Conservation (phyloP, 805 yeast species). For the Tetrapisispora namnaoensis region DNA sequence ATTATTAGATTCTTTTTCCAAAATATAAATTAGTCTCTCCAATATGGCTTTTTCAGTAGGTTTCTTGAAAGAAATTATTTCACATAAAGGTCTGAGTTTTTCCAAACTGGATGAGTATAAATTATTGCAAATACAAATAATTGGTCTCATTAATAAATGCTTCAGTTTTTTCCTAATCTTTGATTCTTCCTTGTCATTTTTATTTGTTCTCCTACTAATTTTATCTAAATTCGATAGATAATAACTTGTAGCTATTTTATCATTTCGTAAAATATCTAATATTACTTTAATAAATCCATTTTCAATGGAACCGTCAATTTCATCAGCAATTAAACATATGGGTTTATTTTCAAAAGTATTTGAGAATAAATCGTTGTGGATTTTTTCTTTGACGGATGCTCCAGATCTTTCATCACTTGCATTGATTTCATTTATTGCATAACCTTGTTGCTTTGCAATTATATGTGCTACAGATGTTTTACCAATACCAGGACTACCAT, state of each 20-base stretch:
- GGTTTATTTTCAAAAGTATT: constrained; percentile 64
- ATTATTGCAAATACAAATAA: constrained; percentile 88
- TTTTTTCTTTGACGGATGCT: constrained; percentile 41
- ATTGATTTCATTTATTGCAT: constrained; percentile 71
- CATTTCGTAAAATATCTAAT: constrained; percentile 50
- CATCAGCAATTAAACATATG: constrained; percentile 77
- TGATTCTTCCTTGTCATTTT: constrained; percentile 13
- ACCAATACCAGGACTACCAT: constrained; percentile 93
- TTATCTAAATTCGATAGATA: constrained; percentile 14
- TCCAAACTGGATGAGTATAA: constrained; percentile 68
- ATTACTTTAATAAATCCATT: constrained; percentile 49
- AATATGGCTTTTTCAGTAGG: constrained; percentile 41
- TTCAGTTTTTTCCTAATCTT: constrained; percentile 28
- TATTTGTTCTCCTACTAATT: constrained; percentile 1
- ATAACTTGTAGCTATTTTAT: constrained; percentile 39
- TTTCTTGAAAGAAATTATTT: constrained; percentile 54
- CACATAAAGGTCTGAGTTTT: constrained; percentile 61
- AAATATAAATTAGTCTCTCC: constrained; percentile 42
- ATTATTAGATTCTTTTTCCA: constrained; percentile 40
- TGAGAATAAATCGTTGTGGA: constrained; percentile 53
- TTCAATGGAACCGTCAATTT: constrained; percentile 74
- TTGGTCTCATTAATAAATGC: constrained; percentile 60
- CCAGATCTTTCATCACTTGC: constrained; percentile 76
- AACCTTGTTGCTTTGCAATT: constrained; percentile 73
- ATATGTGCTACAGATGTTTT: constrained; percentile 85